Base-by-base conservation (phyloP, 306 rosid genomes). In the Cercis canadensis region DNA sequence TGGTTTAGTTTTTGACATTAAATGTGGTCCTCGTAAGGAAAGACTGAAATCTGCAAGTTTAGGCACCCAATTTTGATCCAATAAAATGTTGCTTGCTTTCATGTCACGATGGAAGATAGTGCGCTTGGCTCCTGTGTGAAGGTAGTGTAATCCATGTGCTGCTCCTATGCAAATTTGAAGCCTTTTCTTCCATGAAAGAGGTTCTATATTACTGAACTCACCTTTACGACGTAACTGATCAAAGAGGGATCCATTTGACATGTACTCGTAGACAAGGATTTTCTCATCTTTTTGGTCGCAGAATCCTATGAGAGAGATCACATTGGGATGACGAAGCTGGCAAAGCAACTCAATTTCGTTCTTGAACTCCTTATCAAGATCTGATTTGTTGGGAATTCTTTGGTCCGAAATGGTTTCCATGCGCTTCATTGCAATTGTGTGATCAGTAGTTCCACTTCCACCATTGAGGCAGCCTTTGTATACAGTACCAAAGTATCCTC, bases 151-250 rank as follows among this genome's bases (percentile, higher is more conserved):
- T 49, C 58, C 84, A 46, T 11, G 14, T 17, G 80, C 80, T 17
- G 43, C 80, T 54, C 59, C 71, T n/a, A 68, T 55, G 73, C 80
- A 79, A 11, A 79, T 74, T 16, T 67, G n/a, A 0, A 79, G 34
- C 61, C 79, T 65, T 32, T 71, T 50, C 53, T 74, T 74, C 84
- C 77, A 80, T 14, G 73, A 8, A 0, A 74, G 44, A 36, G 59
- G 34, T 10, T 36, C 44, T 7, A 1, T 56, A 6, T 7, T 37
- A 5, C 7, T n/a, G 46, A 8, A 10, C 1, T 12, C 7, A 43
- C 11, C n/a, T 19, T 13, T 15, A 1, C 0, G 6, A 4, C 2
- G 0, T 11, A 80, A 52, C 6, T 15, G 54, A 40, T 37, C 1
- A 29, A 7, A 1, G 8, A 75, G 67, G 7, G 62, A 32, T 18